Conservation (phyloP, 257 asterid genomes). For the Przewalskia tangutica region DNA sequence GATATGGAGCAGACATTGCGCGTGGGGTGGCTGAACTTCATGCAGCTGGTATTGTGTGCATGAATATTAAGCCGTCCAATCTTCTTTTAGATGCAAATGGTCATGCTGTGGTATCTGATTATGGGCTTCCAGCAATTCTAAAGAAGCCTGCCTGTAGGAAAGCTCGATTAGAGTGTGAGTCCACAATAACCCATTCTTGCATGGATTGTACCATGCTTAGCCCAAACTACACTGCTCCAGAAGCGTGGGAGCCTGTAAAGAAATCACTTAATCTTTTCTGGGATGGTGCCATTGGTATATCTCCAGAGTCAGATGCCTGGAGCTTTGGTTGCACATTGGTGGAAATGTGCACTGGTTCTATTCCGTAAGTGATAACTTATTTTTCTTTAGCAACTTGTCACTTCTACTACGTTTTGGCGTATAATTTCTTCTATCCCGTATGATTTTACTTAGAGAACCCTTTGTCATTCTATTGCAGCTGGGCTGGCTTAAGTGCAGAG, state of each 20-base stretch:
- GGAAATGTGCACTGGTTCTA: conserved; percentile 98
- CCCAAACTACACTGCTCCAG: conserved; percentile 97
- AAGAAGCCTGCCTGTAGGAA: conserved; percentile 79
- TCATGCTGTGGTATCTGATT: conserved; percentile 92
- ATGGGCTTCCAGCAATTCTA: conserved; percentile 89
- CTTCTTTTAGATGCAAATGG: conserved; percentile 87
- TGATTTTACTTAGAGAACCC: conserved; percentile 12
- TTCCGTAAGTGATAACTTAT: conserved; percentile 66
- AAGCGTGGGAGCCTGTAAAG: conserved; percentile 98
- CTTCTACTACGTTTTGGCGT: background rate
- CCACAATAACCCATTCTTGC: conserved; percentile 82
- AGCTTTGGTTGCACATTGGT: conserved; percentile 98
- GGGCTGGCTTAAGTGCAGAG: conserved; percentile 88
- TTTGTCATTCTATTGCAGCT: conserved; percentile 42
- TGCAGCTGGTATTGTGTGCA: conserved; percentile 97
- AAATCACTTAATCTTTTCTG: conserved; percentile 88
- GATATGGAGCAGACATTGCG: conserved; percentile 97
- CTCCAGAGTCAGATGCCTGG: conserved; percentile 98
- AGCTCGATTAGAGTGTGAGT: conserved; percentile 68
- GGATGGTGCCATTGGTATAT: conserved; percentile 98
- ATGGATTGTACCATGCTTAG: conserved; percentile 99
- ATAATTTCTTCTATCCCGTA: background rate
- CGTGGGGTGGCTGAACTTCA: conserved; percentile 99
- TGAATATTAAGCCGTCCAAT: conserved; percentile 95
- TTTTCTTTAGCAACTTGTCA: background rate